Evolutionary conservation across 306 rosid genomes (phyloP).

Genomic region (Cercis canadensis): DNA sequence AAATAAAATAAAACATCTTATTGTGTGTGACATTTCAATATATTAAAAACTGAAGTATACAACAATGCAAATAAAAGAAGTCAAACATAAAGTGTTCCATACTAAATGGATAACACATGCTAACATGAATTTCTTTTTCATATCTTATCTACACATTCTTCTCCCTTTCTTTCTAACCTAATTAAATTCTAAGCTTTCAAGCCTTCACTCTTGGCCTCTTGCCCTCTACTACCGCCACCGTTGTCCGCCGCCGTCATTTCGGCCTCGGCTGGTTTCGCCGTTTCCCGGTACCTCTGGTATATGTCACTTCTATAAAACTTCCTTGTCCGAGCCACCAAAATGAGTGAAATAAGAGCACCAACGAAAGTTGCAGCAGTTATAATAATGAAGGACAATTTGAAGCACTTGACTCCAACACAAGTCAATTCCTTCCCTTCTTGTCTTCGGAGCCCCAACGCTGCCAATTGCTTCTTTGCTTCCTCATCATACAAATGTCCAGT

Average conservation of each 20-base stretch:
- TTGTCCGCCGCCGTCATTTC: conserved; percentile 7
- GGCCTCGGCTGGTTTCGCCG: background rate
- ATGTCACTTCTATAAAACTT: conserved; percentile 44
- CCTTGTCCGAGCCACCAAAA: conserved; percentile 43
- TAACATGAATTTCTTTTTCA: no score
- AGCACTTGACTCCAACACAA: conserved; percentile 42
- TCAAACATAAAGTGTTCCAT: no score
- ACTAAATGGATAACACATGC: no score
- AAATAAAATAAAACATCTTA: no score
- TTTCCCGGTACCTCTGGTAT: conserved; percentile 35
- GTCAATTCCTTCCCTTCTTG: conserved; percentile 39
- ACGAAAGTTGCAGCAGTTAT: conserved; percentile 34
- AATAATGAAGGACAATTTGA: conserved; percentile 42
- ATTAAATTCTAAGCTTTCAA: no score
- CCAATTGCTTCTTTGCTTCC: conserved; percentile 47
- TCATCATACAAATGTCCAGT: conserved; percentile 45
- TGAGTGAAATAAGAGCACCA: conserved; percentile 42
- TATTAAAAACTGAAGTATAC: no score
- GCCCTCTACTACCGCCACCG: no score
- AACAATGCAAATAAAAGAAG: no score
- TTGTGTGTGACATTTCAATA: no score
- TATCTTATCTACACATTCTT: no score
- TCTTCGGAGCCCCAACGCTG: conserved; percentile 32
- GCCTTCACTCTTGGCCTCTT: no score
- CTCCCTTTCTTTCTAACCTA: no score